Evolutionary conservation across 192 early-diverging fungal species (phyloP).

Genomic region (Chytriomyces sp.): DNA sequence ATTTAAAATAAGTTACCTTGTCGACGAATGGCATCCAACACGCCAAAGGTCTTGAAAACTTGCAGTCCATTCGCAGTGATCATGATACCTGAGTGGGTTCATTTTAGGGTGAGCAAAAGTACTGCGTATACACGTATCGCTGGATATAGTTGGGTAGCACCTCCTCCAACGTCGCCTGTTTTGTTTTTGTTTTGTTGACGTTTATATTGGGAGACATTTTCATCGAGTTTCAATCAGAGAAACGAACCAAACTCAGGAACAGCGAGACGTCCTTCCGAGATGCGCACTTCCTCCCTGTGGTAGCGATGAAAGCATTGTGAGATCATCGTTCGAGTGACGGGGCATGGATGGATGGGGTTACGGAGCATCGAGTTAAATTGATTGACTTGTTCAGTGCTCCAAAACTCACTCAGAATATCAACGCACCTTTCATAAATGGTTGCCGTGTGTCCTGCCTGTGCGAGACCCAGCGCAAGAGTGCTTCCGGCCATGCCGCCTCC

Average conservation of each 20-base stretch:
- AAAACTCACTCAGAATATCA: too few species aligned
- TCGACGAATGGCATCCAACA: conserved; percentile 11
- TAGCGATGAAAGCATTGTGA: not conserved
- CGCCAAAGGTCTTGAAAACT: conserved; percentile 14
- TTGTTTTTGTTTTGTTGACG: not conserved
- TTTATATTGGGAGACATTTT: not conserved
- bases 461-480: not conserved
- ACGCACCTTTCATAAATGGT: not conserved
- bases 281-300: not conserved
- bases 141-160: too few species aligned
- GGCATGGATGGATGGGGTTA: too few species aligned
- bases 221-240: not conserved
- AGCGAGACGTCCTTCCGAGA: too few species aligned
- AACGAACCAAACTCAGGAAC: not conserved
- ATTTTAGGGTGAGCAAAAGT: too few species aligned
- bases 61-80: conserved; percentile 22
- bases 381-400: not conserved
- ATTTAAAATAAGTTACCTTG: too few species aligned
- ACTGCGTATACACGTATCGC: too few species aligned
- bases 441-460: not conserved
- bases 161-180: conserved; percentile 27
- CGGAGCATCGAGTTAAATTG: too few species aligned
- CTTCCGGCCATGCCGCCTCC: conserved; percentile 9
- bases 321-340: too few species aligned
- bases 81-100: not conserved